Conservation (phyloP, 257 asterid species). For the Przewalskia tangutica region DNA sequence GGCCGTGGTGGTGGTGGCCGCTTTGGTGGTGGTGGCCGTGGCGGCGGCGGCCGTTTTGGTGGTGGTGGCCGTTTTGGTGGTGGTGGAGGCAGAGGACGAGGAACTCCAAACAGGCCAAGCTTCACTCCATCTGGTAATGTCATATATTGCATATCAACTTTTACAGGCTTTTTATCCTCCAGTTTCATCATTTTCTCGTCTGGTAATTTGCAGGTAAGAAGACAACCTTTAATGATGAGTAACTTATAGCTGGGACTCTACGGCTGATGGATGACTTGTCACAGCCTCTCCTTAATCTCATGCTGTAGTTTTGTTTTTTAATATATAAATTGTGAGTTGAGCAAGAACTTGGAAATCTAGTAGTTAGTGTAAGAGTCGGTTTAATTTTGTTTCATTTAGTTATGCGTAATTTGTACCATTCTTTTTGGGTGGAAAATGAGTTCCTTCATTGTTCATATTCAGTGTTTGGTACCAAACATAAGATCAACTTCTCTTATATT, state of each 20-base stretch:
- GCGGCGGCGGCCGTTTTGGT: constrained; percentile 22
- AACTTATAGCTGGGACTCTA: background rate
- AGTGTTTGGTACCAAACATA: background rate
- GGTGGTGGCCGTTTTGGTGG: constrained; percentile 24
- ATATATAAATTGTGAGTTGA: background rate
- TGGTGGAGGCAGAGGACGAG: constrained; percentile 36
- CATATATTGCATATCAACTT: background rate
- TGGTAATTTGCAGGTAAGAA: constrained; percentile 24
- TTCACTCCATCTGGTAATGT: constrained; percentile 35
- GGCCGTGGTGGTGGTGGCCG: constrained; percentile 19
- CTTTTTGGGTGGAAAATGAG: background rate
- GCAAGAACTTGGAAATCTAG: background rate
- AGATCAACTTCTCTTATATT: background rate
- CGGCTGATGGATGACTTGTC: background rate
- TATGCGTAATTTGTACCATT: background rate
- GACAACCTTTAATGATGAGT: constrained; percentile 26
- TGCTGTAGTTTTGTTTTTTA: background rate
- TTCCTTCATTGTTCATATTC: background rate
- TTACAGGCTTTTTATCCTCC: background rate
- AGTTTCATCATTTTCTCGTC: background rate
- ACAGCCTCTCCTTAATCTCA: background rate
- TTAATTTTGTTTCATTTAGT: background rate
- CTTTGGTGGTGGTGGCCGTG: constrained; percentile 21
- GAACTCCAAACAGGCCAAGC: constrained; percentile 32
- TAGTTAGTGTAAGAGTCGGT: background rate